These are phyloP conservation scores for Bombardia bombarda DNA, from an alignment of 495 filamentous ascomycete genomes.

Conservation along the genomic window DNA sequence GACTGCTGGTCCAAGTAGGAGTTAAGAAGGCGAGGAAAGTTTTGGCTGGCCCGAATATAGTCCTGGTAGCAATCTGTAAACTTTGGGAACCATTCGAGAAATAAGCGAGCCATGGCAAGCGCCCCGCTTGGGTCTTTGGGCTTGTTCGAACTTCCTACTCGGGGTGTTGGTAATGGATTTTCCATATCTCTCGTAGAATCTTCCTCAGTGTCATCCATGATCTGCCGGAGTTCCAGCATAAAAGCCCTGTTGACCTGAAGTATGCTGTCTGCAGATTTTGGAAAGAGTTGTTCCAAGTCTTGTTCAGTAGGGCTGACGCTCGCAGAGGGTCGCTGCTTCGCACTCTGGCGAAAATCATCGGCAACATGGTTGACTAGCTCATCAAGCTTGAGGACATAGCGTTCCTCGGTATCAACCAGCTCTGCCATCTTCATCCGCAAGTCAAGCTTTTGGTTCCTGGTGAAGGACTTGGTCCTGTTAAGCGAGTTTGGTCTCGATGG, in stretches of 20 bases:
- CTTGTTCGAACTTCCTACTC: conserved; percentile 46
- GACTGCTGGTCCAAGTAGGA: conserved; percentile 68
- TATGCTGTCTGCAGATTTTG: conserved; percentile 67
- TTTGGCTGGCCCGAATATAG: conserved; percentile 78
- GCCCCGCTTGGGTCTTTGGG: conserved; percentile 65
- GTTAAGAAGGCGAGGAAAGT: conserved; percentile 73
- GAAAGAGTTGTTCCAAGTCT: conserved; percentile 71
- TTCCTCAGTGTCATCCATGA: conserved; percentile 78
- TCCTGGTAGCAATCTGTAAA: conserved; percentile 84
- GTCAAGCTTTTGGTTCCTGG: conserved; percentile 72
- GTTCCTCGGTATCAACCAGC: conserved; percentile 85
- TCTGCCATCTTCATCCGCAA: conserved; percentile 86
- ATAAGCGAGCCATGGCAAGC: conserved; percentile 62
- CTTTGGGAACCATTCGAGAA: conserved; percentile 83
- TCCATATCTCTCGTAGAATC: conserved; percentile 65
- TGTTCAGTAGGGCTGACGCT: conserved; percentile 67
- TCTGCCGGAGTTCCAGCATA: conserved; percentile 59
- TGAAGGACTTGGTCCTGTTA: conserved; percentile 63
- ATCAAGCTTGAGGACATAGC: conserved; percentile 80
- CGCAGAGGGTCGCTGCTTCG: conserved; percentile 44
- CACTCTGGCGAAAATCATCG: conserved; percentile 63
- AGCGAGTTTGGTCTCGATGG: conserved; percentile 78
- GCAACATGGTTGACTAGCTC: conserved; percentile 70
- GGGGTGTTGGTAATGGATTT: conserved; percentile 22
- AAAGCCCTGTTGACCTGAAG: conserved; percentile 73